Conservation (phyloP, 768 basidiomycete species). For the Suillus lakei region DNA sequence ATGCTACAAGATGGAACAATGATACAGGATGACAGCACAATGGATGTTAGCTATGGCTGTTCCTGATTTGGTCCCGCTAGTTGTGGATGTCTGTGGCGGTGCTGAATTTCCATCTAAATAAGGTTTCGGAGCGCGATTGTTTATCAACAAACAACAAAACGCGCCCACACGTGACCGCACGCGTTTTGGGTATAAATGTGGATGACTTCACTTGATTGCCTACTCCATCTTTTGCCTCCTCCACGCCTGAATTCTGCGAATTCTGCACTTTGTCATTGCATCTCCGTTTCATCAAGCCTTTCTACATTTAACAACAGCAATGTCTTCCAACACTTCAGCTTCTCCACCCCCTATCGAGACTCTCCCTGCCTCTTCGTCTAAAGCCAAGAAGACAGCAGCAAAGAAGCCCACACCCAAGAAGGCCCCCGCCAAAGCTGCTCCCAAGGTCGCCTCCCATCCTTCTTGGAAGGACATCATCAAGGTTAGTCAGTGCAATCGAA, state of each 20-base stretch:
- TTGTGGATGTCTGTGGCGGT: constrained; percentile 9
- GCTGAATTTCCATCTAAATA: constrained; percentile 14
- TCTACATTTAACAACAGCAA: neutral
- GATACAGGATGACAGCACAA: neutral
- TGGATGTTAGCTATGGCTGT: too few species aligned
- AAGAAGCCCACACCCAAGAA: constrained; percentile 25
- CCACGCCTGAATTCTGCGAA: neutral
- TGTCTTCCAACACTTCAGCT: constrained; percentile 16
- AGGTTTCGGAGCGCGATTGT: constrained; percentile 10
- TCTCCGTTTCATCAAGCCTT: neutral
- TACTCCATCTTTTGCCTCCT: constrained; percentile 7
- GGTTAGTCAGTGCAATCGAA: constrained; percentile 31
- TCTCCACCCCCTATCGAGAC: constrained; percentile 18
- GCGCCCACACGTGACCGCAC: constrained; percentile 14
- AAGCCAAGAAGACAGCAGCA: constrained; percentile 32
- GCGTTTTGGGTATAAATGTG: constrained; percentile 13
- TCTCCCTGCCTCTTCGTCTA: constrained; percentile 24
- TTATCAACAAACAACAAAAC: constrained; percentile 14
- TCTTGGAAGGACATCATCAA: constrained; percentile 62
- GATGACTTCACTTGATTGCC: neutral
- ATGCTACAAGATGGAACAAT: neutral
- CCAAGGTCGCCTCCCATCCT: constrained; percentile 42
- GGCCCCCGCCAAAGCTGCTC: constrained; percentile 16
- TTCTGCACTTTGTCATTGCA: neutral
- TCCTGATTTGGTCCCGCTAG: neutral